phyloP scores from a whole-genome alignment of 2,329 filamentous ascomycete species.

The Phaeoacremonium minimum region DNA sequence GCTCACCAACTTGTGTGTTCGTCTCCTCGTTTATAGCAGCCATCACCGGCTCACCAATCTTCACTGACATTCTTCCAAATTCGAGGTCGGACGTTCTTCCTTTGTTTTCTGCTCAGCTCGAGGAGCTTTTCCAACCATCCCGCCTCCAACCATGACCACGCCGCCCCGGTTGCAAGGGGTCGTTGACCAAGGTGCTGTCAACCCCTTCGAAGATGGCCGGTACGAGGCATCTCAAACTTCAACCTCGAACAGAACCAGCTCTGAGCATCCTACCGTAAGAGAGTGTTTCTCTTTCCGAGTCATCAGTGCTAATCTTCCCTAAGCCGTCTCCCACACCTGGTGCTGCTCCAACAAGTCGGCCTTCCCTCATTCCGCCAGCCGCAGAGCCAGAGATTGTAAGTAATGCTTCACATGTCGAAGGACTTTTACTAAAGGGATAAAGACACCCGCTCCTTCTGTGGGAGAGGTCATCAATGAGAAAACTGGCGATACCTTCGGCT shows the following conservation, averaged over 20 bases:
- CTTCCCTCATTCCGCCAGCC: neutral
- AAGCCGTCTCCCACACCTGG: neutral
- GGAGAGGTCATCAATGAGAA: constrained; percentile 14
- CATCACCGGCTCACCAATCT: neutral
- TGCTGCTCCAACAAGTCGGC: too few relatives aligned
- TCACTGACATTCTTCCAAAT: neutral
- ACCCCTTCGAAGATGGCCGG: constrained; percentile 9
- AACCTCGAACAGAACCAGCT: neutral
- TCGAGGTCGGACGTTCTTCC: neutral
- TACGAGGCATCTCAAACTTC: constrained; percentile 6
- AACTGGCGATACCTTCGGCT: constrained; percentile 3
- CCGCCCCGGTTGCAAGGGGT: neutral
- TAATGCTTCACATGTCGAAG: neutral
- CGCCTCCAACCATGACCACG: neutral
- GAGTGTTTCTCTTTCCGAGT: neutral
- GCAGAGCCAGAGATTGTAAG: constrained; percentile 12
- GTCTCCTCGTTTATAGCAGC: neutral
- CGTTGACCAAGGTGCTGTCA: constrained; percentile 1
- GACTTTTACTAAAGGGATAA: constrained; percentile 1
- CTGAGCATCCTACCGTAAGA: neutral
- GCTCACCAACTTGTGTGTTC: neutral
- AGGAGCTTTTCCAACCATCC: constrained; percentile 2
- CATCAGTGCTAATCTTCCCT: neutral
- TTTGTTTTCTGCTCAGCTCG: neutral
- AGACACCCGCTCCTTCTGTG: constrained; percentile 9